Conservation (phyloP, 805 yeast species). For the Yamadazyma endophytica region DNA sequence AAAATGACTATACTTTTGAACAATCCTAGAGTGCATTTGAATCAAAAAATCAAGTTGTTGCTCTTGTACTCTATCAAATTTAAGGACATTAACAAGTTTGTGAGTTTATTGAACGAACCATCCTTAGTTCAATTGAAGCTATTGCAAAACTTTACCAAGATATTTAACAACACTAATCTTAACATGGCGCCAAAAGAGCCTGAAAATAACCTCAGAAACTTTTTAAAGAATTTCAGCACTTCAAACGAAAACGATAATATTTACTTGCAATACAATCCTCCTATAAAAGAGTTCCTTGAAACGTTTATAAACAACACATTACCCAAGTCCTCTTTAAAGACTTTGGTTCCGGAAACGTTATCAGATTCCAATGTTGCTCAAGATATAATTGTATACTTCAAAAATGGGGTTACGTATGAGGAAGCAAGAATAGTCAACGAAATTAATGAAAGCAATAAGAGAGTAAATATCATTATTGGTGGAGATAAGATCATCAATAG, state of each 20-base stretch:
- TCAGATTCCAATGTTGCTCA: conserved; percentile 16
- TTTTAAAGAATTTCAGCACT: conserved; percentile 11
- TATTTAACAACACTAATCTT: conserved; percentile 21
- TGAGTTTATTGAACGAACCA: conserved; percentile 27
- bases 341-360: conserved; percentile 35
- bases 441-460: conserved; percentile 44
- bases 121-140: conserved; percentile 29
- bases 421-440: conserved; percentile 83
- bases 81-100: conserved; percentile 19
- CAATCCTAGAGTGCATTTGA: conserved; percentile 39
- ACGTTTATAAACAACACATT: conserved; percentile 11
- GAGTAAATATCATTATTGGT: conserved; percentile 72
- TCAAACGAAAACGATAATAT: conserved; percentile 52
- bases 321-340: conserved; percentile 10
- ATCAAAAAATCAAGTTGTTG: conserved; percentile 66
- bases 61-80: conserved; percentile 69
- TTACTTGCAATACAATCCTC: conserved; percentile 88
- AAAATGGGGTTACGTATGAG: conserved; percentile 91
- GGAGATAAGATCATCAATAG: conserved; percentile 46
- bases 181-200: conserved; percentile 3
- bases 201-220: conserved; percentile 13
- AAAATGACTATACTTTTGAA: conserved; percentile 53
- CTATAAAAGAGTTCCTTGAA: conserved; percentile 46
- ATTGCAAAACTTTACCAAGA: conserved; percentile 23
- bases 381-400: conserved; percentile 66